Conservation (phyloP, 1,139 yeast genomes). For the Suzukiozyma palmioleophila region DNA sequence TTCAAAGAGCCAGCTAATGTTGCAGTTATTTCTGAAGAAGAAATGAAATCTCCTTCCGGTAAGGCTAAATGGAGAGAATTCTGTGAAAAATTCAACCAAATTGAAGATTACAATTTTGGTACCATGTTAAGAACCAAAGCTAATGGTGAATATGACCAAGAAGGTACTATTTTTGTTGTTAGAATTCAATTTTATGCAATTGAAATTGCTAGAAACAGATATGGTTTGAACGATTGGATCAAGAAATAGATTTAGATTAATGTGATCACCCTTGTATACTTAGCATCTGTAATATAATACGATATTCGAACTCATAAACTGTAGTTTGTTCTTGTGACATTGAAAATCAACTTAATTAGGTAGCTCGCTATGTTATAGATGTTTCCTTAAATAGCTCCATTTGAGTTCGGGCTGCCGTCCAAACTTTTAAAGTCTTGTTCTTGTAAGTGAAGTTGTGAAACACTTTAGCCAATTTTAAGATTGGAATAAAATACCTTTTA, state of each 20-base stretch:
- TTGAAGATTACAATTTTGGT: constrained; percentile 94
- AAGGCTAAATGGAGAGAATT: constrained; percentile 90
- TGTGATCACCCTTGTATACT: no score
- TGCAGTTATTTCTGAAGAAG: constrained; percentile 63
- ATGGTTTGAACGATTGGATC: constrained; percentile 91
- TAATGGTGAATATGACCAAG: constrained; percentile 73
- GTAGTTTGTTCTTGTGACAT: no score
- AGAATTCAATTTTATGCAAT: constrained; percentile 92
- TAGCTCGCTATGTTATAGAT: not conserved
- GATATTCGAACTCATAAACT: no score
- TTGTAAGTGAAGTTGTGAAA: not conserved
- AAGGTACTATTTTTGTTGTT: constrained; percentile 83
- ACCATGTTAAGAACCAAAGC: constrained; percentile 76
- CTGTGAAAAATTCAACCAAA: constrained; percentile 75
- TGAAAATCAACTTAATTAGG: no score
- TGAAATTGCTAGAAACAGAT: constrained; percentile 90
- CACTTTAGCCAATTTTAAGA: not conserved
- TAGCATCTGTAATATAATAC: no score
- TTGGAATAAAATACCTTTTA: not conserved
- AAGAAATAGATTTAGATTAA: constrained; percentile 16
- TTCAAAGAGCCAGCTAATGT: constrained; percentile 56
- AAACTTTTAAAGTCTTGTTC: not conserved
- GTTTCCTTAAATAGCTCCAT: constrained; percentile 1
- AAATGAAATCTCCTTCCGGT: constrained; percentile 74
- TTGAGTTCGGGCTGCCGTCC: not conserved